phyloP scores from a whole-genome alignment of 1,284 basidiomycete species.

The Coniophora puteana region DNA sequence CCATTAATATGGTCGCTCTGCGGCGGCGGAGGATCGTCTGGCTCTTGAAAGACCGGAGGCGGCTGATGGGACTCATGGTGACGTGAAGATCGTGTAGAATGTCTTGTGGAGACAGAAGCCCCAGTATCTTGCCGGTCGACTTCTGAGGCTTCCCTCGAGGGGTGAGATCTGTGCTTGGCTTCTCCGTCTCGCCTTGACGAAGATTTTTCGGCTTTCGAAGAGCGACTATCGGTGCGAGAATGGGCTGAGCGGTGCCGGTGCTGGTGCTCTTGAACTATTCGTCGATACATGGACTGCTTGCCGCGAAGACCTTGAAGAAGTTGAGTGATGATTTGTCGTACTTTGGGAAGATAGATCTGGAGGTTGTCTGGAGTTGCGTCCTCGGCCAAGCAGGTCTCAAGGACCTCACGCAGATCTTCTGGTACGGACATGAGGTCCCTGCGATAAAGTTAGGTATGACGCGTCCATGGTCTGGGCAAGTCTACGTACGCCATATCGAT shows the following conservation, averaged over 20 bases:
- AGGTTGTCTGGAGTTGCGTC: slow-evolving; percentile 85
- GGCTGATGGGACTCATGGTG: slow-evolving; percentile 12
- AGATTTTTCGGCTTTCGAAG: slow-evolving; percentile 36
- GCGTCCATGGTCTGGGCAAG: slow-evolving; percentile 10
- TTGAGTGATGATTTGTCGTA: slow-evolving; percentile 91
- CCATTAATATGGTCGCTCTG: too few species aligned
- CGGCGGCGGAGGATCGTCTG: slow-evolving; percentile 25
- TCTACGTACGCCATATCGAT: slow-evolving; percentile 87
- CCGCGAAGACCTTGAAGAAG: slow-evolving; percentile 88
- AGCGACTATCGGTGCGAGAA: slow-evolving; percentile 49
- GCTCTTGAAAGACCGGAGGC: slow-evolving; percentile 26
- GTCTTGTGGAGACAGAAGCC: slow-evolving; percentile 17
- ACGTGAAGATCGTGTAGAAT: slow-evolving; percentile 12
- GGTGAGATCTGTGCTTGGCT: slow-evolving; percentile 39
- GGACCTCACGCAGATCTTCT: slow-evolving; percentile 81
- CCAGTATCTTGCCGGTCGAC: slow-evolving; percentile 21
- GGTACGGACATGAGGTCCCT: slow-evolving; percentile 91
- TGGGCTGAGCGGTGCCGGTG: slow-evolving; percentile 48
- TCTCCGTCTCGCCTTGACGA: slow-evolving; percentile 38
- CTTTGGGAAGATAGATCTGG: slow-evolving; percentile 86
- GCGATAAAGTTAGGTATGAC: slow-evolving; percentile 14
- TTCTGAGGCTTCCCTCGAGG: slow-evolving; percentile 31
- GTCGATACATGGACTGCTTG: slow-evolving; percentile 83
- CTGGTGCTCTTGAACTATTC: slow-evolving; percentile 57
- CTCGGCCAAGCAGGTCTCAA: slow-evolving; percentile 90